Evolutionary conservation across 2,329 filamentous ascomycete species (phyloP).

Genomic region (Chrysosporium queenslandicum): DNA sequence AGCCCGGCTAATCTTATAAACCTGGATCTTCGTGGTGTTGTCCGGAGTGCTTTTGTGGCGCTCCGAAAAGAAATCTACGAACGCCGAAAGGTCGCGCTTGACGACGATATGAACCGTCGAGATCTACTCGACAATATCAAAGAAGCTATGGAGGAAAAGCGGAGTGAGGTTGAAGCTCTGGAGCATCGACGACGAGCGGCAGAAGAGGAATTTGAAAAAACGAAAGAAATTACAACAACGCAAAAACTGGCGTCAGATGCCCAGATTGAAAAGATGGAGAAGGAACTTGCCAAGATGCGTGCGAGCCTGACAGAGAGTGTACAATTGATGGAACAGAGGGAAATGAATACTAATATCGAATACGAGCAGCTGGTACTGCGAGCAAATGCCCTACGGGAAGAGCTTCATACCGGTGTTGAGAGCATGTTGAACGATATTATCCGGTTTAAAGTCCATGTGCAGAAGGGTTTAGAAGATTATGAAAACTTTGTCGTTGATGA

Average conservation of each 20-base stretch:
- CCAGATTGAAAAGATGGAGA: constrained; percentile 98
- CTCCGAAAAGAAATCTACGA: constrained; percentile 90
- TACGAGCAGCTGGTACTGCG: constrained; percentile 86
- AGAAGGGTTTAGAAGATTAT: constrained; percentile 85
- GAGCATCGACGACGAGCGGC: constrained; percentile 80
- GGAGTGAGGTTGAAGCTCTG: constrained; percentile 80
- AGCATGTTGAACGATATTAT: constrained; percentile 94
- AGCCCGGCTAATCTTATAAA: constrained; percentile 82
- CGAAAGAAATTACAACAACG: constrained; percentile 74
- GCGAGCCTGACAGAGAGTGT: constrained; percentile 73
- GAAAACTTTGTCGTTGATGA: constrained; percentile 89
- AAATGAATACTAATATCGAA: constrained; percentile 94
- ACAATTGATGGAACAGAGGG: constrained; percentile 82
- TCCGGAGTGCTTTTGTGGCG: constrained; percentile 66
- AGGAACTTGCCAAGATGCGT: constrained; percentile 90
- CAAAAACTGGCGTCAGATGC: constrained; percentile 83
- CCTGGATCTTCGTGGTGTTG: constrained; percentile 70
- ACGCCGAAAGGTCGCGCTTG: constrained; percentile 67
- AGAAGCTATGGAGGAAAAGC: constrained; percentile 93
- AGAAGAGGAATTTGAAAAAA: constrained; percentile 88
- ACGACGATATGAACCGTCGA: constrained; percentile 88
- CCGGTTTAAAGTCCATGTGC: constrained; percentile 95
- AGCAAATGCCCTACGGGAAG: constrained; percentile 77
- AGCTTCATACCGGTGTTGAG: constrained; percentile 95
- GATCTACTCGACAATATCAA: constrained; percentile 90